Evolutionary conservation across 169 alveolate genomes (phyloP), one percentile per base, ranked within the genome.

Genomic region (Pseudocohnilembus persalinus): DNA sequence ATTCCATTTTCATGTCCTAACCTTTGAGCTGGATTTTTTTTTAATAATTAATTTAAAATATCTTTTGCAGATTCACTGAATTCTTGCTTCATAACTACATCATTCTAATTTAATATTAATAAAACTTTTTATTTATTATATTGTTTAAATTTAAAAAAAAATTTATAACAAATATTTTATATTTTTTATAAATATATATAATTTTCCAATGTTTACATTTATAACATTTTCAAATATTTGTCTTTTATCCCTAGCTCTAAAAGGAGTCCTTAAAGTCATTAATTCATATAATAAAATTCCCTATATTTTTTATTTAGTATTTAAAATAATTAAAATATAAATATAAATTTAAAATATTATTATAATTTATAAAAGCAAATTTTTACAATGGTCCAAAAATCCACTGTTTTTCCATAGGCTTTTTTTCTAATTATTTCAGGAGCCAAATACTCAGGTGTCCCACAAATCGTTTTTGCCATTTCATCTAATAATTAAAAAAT

Each of bases 331-430:
- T 4, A 49, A 49, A 49, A 49, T 11, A 49, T 11, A 49, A 11
- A 49, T 11, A 49, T 49, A 11, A 49, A 11, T 4, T 49, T 49
- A 49, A 49, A 11, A 11, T 49, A 49, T n/a, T n/a, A n/a, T n/a
- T n/a, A n/a, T n/a, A n/a, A n/a, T n/a, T n/a, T n/a, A n/a, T n/a
- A n/a, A n/a, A n/a, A n/a, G n/a, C n/a, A n/a, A n/a, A n/a, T n/a
- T n/a, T n/a, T 49, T 49, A 49, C 68, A 20, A 82, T 83, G 78
- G 82, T 89, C 93, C 93, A 89, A 64, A 87, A 89, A 89, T 89
- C 93, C 73, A 83, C 77, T 20, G 77, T 68, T 31, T 86, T 83
- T 35, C 83, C 90, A 74, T 86, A 83, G 0, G 68, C 74, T 80
- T 80, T 86, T 65, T 74, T 77, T 29, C 35, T 35, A 72, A 75